These are phyloP conservation scores for Jamesozyma piceae DNA, from an alignment of 805 yeast genomes.

Conservation along the genomic window DNA sequence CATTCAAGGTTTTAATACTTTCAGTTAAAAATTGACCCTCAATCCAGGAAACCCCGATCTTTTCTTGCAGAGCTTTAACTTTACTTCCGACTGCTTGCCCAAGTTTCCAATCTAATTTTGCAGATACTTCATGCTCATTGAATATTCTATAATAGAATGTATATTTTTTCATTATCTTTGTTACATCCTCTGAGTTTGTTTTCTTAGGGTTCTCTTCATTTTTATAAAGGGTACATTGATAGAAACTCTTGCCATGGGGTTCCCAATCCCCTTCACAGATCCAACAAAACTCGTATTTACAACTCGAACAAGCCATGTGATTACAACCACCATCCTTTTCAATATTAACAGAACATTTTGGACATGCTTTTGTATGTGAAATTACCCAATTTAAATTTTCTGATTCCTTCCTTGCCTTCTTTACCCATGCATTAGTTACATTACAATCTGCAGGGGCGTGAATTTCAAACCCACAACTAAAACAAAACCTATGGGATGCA, in stretches of 20 bases:
- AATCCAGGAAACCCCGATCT: slow-evolving; percentile 65
- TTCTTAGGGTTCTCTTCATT: slow-evolving; percentile 31
- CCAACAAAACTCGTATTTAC: slow-evolving; percentile 86
- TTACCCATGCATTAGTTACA: slow-evolving; percentile 60
- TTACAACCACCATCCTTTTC: slow-evolving; percentile 97
- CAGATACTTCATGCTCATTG: slow-evolving; percentile 66
- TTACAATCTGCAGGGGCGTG: slow-evolving; percentile 83
- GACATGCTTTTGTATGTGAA: slow-evolving; percentile 78
- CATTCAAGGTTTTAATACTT: slow-evolving; percentile 52
- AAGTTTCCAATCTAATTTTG: slow-evolving; percentile 58
- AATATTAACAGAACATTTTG: slow-evolving; percentile 67
- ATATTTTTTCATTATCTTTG: slow-evolving; percentile 46
- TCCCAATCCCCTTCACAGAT: slow-evolving; percentile 74
- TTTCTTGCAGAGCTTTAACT: slow-evolving; percentile 57
- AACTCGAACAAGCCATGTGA: slow-evolving; percentile 83
- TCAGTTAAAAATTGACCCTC: slow-evolving; percentile 79
- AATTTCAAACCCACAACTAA: slow-evolving; percentile 60
- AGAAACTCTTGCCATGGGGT: slow-evolving; percentile 53
- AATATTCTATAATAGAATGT: slow-evolving; percentile 68
- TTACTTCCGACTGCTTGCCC: slow-evolving; percentile 53
- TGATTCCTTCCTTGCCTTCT: slow-evolving; percentile 75
- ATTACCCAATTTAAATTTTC: slow-evolving; percentile 84
- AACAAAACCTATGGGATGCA: slow-evolving; percentile 66
- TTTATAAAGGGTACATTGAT: slow-evolving; percentile 56
- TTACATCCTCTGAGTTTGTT: slow-evolving; percentile 26